Evolutionary conservation across 2,329 filamentous ascomycete species (phyloP), one percentile per base, ranked within the genome.

Genomic region (Penicillium sumatraense): DNA sequence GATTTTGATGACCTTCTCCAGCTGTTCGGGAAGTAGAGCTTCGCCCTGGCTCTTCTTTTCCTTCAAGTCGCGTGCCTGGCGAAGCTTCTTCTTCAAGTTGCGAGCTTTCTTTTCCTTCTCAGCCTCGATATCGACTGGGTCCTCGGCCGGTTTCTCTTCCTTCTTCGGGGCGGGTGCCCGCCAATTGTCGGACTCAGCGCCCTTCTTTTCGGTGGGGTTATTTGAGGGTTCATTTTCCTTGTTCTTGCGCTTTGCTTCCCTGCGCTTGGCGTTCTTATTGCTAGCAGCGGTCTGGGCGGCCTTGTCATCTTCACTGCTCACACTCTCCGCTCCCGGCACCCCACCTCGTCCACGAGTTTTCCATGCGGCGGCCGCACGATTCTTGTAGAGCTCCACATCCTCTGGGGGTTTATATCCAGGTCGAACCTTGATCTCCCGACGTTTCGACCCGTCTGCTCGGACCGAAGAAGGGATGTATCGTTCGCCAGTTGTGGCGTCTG

Each of bases 1-100:
- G 72, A 99, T 96, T 76, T 95, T 96, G 73, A 96, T 96, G 52
- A 99, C 91, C 79, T 99, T 99, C 65, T 93, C 92, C 61, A 98
- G 89, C 78, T 99, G 95, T 78, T 99, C 95, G 0, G 93, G 93
- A 23, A 98, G 81, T 57, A 99, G 77, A 4, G 85, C 82, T 70
- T 91, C 89, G 18, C 95, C 95, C 53, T 86, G 87, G 21, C 96
- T 90, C 75, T 96, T 96, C 82, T 96, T 97, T 67, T 87, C 88
- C 71, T 91, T 89, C 51, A 99, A 81, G 2, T 98, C 95, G 64
- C 87, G 89, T 3, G 95, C 93, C 73, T 99, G 95, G 68, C 93
- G 90, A 57, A 99, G 80, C 77, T 98, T 99, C 82, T 99, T 99
- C 72, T 89, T 90, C 41, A 98, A 78, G 68, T 91, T 96, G 61